Evolutionary conservation across 2,329 filamentous ascomycete species (phyloP), one percentile per base, ranked within the genome.

Genomic region (Pseudopyricularia javanii): DNA sequence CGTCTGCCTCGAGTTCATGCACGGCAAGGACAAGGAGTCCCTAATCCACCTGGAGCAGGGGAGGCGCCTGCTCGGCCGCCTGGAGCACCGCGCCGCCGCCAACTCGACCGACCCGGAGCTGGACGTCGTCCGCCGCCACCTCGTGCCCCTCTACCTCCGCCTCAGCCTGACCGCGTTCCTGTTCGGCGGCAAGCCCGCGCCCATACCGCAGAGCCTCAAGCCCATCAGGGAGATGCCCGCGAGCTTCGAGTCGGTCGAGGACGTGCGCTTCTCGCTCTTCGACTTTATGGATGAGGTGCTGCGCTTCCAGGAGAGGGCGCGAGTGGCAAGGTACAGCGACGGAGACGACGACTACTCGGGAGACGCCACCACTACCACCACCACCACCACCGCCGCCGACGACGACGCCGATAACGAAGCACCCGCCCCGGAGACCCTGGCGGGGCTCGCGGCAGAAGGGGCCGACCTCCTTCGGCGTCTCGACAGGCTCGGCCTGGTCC

Each of bases 1-100:
- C 56, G 72, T 75, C 24, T 76, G 74, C 57, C 71, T 79, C 49
- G 77, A 79, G 60, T 75, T 76, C 57, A 65, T 80, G 54, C 73
- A 74, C 33, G 72, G 74, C 35, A 72, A 78, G 54, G 70, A 72
- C 45, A 60, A 62, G 5, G 68, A 70, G 9, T 72, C 75, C 0
- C 66, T 72, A 48, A 62, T 73, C 53, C 72, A 74, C 49, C 70
- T 74, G 15, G 63, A 64, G 15, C 70, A 74, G 55, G 72, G 71
- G 7, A 60, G 71, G 3, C 65, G 69, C 45, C 69, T 74, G 2
- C 63, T 74, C 3, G 63, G 61, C 1, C 62, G 64, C 9, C 59
- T 73, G 7, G 58, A 59, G 1, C 51, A 55, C 12, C 59, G 63
- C 30, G 56, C 57, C 2, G 37, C 54, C 40, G 28, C 40, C 40